These are phyloP conservation scores for Kondoa subrosea DNA, from an alignment of 768 basidiomycete genomes.

Conservation along the genomic window DNA sequence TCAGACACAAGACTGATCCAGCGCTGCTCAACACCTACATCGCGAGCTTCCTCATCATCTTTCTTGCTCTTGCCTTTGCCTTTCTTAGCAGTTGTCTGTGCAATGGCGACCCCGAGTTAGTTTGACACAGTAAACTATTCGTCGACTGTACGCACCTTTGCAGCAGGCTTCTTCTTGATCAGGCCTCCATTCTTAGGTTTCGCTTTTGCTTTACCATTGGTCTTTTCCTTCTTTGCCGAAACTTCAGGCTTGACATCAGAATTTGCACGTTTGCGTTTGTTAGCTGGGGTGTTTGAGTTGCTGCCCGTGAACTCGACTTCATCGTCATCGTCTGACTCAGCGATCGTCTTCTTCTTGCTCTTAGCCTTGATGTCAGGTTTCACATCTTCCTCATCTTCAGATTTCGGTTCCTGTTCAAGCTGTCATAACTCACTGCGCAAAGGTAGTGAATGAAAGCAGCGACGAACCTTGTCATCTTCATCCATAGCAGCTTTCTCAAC, in stretches of 20 bases:
- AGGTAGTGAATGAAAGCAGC: not conserved
- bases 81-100: not conserved
- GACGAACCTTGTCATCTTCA: conserved; percentile 19
- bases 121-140: too few relatives aligned
- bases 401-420: conserved; percentile 27
- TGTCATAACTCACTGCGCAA: conserved; percentile 32
- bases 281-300: conserved; percentile 7
- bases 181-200: conserved; percentile 31
- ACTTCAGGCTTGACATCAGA: conserved; percentile 18
- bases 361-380: conserved; percentile 33
- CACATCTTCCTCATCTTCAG: conserved; percentile 38
- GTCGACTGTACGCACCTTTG: not conserved
- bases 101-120: too few relatives aligned
- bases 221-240: conserved; percentile 51
- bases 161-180: not conserved
- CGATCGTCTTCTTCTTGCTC: conserved; percentile 25
- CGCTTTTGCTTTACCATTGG: conserved; percentile 25
- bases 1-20: not conserved
- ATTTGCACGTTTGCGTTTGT: conserved; percentile 21
- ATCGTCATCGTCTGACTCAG: conserved; percentile 34
- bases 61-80: conserved; percentile 42
- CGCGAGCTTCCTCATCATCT: conserved; percentile 39
- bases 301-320: conserved; percentile 39
- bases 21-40: conserved; percentile 28
- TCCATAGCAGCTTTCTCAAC: conserved; percentile 27